These are phyloP conservation scores for Cladosporium sp. DNA, from an alignment of 2,329 filamentous ascomycete species.

Conservation along the genomic window DNA sequence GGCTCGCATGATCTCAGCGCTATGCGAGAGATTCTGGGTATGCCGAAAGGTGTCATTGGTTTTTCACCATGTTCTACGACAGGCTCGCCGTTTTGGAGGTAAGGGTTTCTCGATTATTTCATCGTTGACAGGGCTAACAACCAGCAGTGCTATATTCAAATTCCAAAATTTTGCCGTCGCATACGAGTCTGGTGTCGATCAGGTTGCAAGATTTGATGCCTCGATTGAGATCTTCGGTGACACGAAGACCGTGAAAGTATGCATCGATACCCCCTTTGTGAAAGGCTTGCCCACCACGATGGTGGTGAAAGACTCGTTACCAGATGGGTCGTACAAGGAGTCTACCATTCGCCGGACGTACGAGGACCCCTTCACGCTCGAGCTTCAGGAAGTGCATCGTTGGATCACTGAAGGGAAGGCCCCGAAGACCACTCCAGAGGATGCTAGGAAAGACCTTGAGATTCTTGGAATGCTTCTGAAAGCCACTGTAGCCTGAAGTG, in stretches of 20 bases:
- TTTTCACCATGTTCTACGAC: conserved; percentile 34
- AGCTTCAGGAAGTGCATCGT: conserved; percentile 35
- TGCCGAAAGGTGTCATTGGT: conserved; percentile 38
- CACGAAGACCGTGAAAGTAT: conserved; percentile 49
- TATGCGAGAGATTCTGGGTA: conserved; percentile 49
- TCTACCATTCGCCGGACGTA: conserved; percentile 36
- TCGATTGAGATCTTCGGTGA: conserved; percentile 47
- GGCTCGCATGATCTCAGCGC: conserved; percentile 50
- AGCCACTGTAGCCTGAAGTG: not conserved
- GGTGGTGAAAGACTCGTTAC: conserved; percentile 35
- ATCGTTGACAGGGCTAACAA: not conserved
- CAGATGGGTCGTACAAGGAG: conserved; percentile 7
- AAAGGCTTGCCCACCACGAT: conserved; percentile 49
- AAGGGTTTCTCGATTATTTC: no score
- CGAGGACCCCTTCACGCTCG: conserved; percentile 37
- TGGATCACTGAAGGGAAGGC: conserved; percentile 30
- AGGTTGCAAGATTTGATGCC: conserved; percentile 48
- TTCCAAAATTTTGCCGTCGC: conserved; percentile 46
- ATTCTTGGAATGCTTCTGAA: conserved; percentile 2
- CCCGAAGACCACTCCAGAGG: conserved; percentile 34
- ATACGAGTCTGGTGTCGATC: conserved; percentile 53
- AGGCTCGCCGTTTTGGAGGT: conserved; percentile 21
- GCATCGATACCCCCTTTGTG: conserved; percentile 53
- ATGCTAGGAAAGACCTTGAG: conserved; percentile 36
- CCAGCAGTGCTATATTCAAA: conserved; percentile 37